These are phyloP conservation scores for Podospora australis DNA, from an alignment of 495 filamentous ascomycete species.

Conservation along the genomic window DNA sequence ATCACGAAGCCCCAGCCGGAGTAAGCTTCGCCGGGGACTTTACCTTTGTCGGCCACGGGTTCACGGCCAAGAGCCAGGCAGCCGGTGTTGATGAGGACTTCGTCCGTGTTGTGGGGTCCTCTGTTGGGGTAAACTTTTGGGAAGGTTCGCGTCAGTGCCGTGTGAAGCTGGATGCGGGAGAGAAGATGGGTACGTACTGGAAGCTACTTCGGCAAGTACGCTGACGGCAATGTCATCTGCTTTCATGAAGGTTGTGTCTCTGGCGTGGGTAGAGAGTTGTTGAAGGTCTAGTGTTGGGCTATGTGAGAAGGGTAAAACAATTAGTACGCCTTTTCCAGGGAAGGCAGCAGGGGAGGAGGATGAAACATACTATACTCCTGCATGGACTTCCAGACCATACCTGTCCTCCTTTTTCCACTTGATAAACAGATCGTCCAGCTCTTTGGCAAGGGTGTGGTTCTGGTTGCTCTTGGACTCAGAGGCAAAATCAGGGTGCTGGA, in stretches of 20 bases:
- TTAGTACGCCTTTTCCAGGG: no score
- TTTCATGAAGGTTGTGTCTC: slow-evolving; percentile 30
- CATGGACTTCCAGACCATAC: slow-evolving; percentile 28
- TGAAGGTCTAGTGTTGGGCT: slow-evolving; percentile 70
- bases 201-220: slow-evolving; percentile 61
- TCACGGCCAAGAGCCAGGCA: slow-evolving; percentile 70
- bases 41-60: slow-evolving; percentile 26
- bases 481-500: slow-evolving; percentile 30
- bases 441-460: not conserved
- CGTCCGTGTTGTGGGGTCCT: slow-evolving; percentile 42
- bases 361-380: slow-evolving; percentile 28
- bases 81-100: slow-evolving; percentile 67
- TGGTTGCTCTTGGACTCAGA: slow-evolving; percentile 3
- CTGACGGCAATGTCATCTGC: slow-evolving; percentile 58
- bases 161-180: not conserved
- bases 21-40: slow-evolving; percentile 42
- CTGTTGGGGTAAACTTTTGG: slow-evolving; percentile 53
- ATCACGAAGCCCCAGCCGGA: slow-evolving; percentile 67
- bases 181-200: slow-evolving; percentile 7
- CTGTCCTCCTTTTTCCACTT: slow-evolving; percentile 10
- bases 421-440: slow-evolving; percentile 9
- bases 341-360: not conserved
- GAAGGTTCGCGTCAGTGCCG: slow-evolving; percentile 31
- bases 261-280: slow-evolving; percentile 67
- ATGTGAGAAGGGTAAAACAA: slow-evolving; percentile 28